Base-by-base conservation (phyloP, 441 rosid genomes). In the Adansonia rubrostipa region DNA sequence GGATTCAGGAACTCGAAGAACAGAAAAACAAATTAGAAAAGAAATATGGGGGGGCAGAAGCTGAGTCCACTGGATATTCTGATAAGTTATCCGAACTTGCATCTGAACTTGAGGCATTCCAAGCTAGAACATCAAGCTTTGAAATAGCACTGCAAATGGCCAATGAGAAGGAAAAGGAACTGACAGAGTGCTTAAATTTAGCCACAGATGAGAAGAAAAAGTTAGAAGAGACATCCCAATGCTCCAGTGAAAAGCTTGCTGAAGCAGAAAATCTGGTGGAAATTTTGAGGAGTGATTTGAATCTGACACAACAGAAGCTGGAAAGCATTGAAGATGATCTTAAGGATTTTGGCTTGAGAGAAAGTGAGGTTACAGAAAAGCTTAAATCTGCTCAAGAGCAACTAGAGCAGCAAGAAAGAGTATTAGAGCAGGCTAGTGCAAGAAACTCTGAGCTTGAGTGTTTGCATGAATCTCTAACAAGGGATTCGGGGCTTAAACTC, bases 1-100 rank as follows among this genome's bases (percentile, higher is more conserved):
- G 93, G 84, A 97, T 91, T 79, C 94, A 92, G 84, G 99, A 97
- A 82, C 98, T 93, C 74, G 98, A 91, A 82, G 98, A 93, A 84
- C 97, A 92, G 82, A 78, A 89, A 71, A 82, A 87, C 80, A 64
- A 84, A 54, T 80, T 93, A 48, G 94, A 95, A 82, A 97, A 87
- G 87, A 95, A 90, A 84, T 82, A 80, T 45, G 88, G 58, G 7
- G 93, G 87, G 47, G 80, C 92, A 33, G 99, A 93, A 84, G 89
- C 86, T 45, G 90, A 90, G 51, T 87, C 93, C 62, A 84, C 84
- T 78, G 85, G 82, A 74, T 67, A 88, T 83, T 78, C 86, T 1
- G 82, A 81, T 61, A 86, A 87, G 85, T 84, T 82, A 48, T 86
- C 89, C 70, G 94, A 93, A 82, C 87, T 97, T 77, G 83, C 88